Percentiles rank a stretch among this genome's conserved stretches.
Conservation (phyloP, 1,284 basidiomycete species). For the Tylopilus orsonianus region DNA sequence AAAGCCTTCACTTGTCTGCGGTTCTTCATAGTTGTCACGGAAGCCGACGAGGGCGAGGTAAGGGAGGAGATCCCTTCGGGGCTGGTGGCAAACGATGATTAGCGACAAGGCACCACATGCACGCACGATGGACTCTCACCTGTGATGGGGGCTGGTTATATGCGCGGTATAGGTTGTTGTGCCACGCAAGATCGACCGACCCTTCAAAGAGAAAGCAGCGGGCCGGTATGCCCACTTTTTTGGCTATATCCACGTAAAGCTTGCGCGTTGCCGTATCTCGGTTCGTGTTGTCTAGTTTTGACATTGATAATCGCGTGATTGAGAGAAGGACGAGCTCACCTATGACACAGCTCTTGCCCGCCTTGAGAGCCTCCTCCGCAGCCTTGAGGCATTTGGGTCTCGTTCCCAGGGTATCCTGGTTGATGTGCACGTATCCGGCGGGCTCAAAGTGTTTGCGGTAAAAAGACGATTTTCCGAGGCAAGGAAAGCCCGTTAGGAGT, state of each 20-base stretch:
- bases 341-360: conserved; percentile 71
- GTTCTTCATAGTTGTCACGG: conserved; percentile 64
- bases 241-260: conserved; percentile 68
- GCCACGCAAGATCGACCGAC: conserved; percentile 77
- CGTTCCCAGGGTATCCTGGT: conserved; percentile 80
- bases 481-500: conserved; percentile 86
- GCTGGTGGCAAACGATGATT: conserved; percentile 29
- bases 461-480: conserved; percentile 85
- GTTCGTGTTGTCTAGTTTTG: conserved; percentile 79
- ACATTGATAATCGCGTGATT: not conserved
- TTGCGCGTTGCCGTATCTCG: conserved; percentile 68
- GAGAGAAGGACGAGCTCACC: conserved; percentile 45
- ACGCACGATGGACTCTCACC: conserved; percentile 31
- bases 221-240: conserved; percentile 44
- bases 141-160: conserved; percentile 53
- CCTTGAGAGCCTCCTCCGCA: conserved; percentile 55
- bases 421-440: conserved; percentile 75
- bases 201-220: conserved; percentile 71
- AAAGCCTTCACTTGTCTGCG: conserved; percentile 69
- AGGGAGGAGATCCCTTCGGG: conserved; percentile 60
- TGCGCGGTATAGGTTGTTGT: conserved; percentile 87
- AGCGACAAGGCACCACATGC: conserved; percentile 4
- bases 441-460: conserved; percentile 71
- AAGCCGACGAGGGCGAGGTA: conserved; percentile 64
- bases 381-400: conserved; percentile 74